Evolutionary conservation across 78 protist genomes (phyloP).

Genomic region (Acrasis kona): DNA sequence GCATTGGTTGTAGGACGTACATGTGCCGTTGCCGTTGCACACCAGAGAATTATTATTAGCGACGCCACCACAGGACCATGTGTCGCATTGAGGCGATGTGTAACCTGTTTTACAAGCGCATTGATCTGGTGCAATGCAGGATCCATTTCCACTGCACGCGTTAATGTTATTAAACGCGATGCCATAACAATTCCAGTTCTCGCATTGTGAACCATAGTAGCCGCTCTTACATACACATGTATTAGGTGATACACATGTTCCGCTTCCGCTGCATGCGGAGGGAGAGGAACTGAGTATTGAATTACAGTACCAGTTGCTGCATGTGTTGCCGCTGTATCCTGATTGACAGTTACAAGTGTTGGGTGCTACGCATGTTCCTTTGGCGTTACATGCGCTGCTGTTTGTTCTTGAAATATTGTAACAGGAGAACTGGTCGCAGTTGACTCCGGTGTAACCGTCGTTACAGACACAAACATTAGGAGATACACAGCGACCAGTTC

Average conservation of each 20-base stretch:
- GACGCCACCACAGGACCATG: background rate
- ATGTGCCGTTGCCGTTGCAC: background rate
- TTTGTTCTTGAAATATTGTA: background rate
- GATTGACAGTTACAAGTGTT: background rate
- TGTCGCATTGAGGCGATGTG: background rate
- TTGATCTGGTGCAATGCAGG: background rate
- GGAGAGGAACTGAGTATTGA: background rate
- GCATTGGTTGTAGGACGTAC: background rate
- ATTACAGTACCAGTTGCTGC: background rate
- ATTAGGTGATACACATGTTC: background rate
- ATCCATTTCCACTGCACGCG: background rate
- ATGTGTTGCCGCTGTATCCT: background rate
- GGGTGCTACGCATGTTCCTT: background rate
- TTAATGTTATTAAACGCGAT: background rate
- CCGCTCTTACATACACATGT: slow-evolving; percentile 3
- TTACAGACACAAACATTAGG: slow-evolving; percentile 1
- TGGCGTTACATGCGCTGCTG: background rate
- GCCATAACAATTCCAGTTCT: background rate
- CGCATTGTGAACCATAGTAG: background rate
- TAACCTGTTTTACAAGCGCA: background rate
- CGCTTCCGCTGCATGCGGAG: background rate
- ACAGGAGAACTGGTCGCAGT: background rate
- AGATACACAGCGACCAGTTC: background rate
- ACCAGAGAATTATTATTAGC: background rate
- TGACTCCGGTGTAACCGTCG: background rate